Base-by-base conservation (phyloP, 495 filamentous ascomycete genomes). In the Massariosphaeria phaeospora region DNA sequence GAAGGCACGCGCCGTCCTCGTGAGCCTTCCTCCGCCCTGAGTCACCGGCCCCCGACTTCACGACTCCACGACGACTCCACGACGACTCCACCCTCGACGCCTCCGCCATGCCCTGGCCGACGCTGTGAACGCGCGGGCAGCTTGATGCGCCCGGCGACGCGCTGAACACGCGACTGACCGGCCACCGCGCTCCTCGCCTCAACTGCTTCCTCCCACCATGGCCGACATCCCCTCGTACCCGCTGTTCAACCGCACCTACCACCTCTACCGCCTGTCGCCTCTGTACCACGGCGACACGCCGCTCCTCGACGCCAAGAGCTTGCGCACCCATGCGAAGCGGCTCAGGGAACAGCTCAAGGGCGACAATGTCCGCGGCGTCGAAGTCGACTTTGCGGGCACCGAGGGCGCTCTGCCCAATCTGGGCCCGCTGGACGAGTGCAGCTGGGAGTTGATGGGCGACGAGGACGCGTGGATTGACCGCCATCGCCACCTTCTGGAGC, bases 211-310 rank as follows among this genome's bases (percentile, higher is more conserved):
- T 21, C 38, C 8, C 9, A 21, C 38, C 15, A 40, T 49, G 46
- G 31, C 31, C 46, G 46, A 17, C 31, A 34, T 34, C 4, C 31
- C 46, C 30, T 36, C 33, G 7, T 65, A 65, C 27, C 62, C 57
- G 4, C 58, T 62, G 18, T 61, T 58, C 58, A 45, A 59, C 50
- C 43, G 42, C 23, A 55, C 47, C 21, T 69, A 69, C 57, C 60
- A 57, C 21, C 51, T 69, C 43, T 70, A 69, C 34, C 62, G 67
- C 39, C 18, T 69, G n/a, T 70, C 68, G 5, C 68, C 68, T 4
- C 61, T 70, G 21, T 62, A 69, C 48, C 65, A 64, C 27, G 63
- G 67, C 40, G 29, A 53, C 6, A 7, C 52, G 21, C 38, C 61
- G 12, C 50, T 69, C 13, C 49, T 69, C 34, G 27, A 56, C 20